Base-by-base conservation (phyloP, 306 rosid genomes). In the Cajanus cajan region DNA sequence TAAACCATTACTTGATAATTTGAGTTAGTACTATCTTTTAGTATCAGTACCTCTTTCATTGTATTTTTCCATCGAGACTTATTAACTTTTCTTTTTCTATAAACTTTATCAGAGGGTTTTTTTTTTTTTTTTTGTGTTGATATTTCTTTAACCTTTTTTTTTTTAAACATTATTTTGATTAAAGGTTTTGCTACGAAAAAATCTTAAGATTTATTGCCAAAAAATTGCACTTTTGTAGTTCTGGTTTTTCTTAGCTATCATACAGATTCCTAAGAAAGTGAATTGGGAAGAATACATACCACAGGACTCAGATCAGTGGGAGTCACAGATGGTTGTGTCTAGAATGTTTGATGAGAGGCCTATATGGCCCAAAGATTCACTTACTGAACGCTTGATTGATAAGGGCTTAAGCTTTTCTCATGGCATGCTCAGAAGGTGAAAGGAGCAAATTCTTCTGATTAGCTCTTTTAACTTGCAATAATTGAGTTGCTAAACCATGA, bases 211-310 rank as follows among this genome's bases (percentile, higher is more conserved):
- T 44, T 58, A 51, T 73, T 78, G 72, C 78, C 58, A 64, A n/a
- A 12, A 72, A 39, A 24, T 34, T 61, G 82, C 74, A 70, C 50
- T 74, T n/a, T 36, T 78, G 80, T 57, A 41, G 58, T 59, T 80
- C n/a, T 63, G 74, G 84, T 83, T 85, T 44, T 85, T 57, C 95
- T 92, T 89, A 90, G 73, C 88, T 77, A 67, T 87, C 94, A 51
- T 90, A 92, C 98, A 92, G 88, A 89, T 95, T 84, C 98, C 98
- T 40, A 91, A 91, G 87, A 91, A 82, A 77, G 93, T 90, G 78
- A 91, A 90, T 79, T 95, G 98, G 98, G 97, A 93, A 87, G 91
- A 85, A 57, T 88, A 91, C 80, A 74, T 91, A 81, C 85, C 91
- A 61, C 86, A 81, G 73, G 96, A 88, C 57, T 92, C 97, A 74